These are phyloP conservation scores for Sporothrix schenckii DNA, from an alignment of 2,329 filamentous ascomycete species.

Conservation along the genomic window DNA sequence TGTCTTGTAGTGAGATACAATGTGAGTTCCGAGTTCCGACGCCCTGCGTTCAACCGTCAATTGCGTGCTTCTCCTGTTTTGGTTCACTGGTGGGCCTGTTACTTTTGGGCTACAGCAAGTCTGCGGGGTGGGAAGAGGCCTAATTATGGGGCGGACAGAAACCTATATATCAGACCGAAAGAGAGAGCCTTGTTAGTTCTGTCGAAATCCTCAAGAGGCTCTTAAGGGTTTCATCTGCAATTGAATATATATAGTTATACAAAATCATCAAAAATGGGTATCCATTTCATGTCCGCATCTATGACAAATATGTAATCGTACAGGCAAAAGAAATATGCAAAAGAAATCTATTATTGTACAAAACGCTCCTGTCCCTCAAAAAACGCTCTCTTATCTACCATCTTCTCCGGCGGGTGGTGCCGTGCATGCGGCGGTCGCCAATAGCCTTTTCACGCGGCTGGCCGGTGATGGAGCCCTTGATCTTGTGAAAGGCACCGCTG, in stretches of 20 bases:
- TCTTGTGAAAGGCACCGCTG: constrained; percentile 71
- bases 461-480: constrained; percentile 70
- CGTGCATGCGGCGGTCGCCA: constrained; percentile 25
- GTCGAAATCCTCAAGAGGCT: too few relatives aligned
- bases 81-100: background rate
- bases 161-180: too few relatives aligned
- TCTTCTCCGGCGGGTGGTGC: constrained; percentile 7
- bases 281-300: constrained; percentile 16
- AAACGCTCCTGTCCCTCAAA: background rate
- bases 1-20: background rate
- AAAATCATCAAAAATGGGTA: constrained; percentile 4
- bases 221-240: too few relatives aligned
- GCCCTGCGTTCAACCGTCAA: background rate
- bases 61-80: constrained; percentile 9
- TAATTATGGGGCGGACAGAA: background rate
- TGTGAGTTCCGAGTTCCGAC: constrained; percentile 21
- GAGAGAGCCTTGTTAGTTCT: too few relatives aligned
- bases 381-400: background rate
- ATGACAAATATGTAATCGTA: background rate
- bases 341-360: background rate
- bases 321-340: background rate
- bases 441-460: constrained; percentile 67
- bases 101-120: background rate
- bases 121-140: background rate
- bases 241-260: background rate